Evolutionary conservation across 192 early-diverging fungal genomes (phyloP), one percentile per base, ranked within the genome.

Genomic region (Coemansia sp.): DNA sequence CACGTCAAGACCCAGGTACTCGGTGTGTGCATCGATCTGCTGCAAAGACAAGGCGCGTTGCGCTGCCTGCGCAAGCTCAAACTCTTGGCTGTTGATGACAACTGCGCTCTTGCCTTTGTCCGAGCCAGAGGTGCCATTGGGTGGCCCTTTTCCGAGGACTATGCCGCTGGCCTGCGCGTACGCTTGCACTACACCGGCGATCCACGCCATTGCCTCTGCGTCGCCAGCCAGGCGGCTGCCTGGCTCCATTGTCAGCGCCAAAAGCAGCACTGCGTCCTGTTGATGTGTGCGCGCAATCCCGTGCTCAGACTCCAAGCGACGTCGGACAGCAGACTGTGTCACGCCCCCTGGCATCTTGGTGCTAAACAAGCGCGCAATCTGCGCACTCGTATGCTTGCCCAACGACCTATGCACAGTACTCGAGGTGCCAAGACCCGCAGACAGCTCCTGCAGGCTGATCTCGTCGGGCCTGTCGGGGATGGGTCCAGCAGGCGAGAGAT

Each of bases 291-390:
- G 54, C 11, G 84, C 87, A 3, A 95, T 69, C 6, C 68, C 77
- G 53, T 53, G 81, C 74, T 58, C 78, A 63, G 39, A 87, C 56
- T 24, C 80, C 68, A 64, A 84, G 65, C 39, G 80, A 77, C 32
- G 88, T 76, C 75, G 91, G 85, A 61, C 85, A 68, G 85, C 83
- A 10, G 85, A 84, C 60, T 90, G 87, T 19, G 87, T 84, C 65
- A 95, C 91, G 34, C 93, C 92, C 75, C 90, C 94, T 42, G 95
- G 93, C 91, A 98, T 93, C 85, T 98, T 98, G 60, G 82, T 73
- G 70, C 82, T 82, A 41, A 98, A 85, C 81, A 98, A 69, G 74
- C 91, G 88, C 59, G 90, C 83, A n/a, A 95, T 73, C 58, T 94
- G 81, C 14, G 83, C 80, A 42, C 68, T 83, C 39, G 88, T 87